A percentile compares a stretch with the other conserved stretches of the same genome.
Conservation (phyloP, 176 grass and related monocot genomes). For the Miscanthus lutarioriparius region DNA sequence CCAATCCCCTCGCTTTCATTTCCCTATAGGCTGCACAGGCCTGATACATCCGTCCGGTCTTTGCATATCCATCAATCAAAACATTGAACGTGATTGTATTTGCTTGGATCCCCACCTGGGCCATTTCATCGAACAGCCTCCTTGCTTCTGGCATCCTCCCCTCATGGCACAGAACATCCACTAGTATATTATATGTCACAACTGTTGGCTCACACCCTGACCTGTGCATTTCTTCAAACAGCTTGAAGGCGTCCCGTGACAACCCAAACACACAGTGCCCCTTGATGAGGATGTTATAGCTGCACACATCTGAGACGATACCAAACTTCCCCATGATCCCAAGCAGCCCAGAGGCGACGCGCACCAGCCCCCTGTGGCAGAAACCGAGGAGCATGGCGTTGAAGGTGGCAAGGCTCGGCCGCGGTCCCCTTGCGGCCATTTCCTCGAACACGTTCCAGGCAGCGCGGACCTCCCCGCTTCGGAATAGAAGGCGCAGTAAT, state of each 20-base stretch:
- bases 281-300: constrained; percentile 94
- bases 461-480: constrained; percentile 43
- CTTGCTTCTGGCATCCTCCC: constrained; percentile 74
- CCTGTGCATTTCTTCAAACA: constrained; percentile 64
- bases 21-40: constrained; percentile 51
- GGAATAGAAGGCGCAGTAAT: constrained; percentile 63
- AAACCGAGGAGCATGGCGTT: constrained; percentile 85
- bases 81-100: constrained; percentile 87
- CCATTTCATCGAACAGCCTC: constrained; percentile 65
- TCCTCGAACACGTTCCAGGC: constrained; percentile 93
- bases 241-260: constrained; percentile 54
- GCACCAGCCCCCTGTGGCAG: constrained; percentile 57
- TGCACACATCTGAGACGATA: constrained; percentile 51
- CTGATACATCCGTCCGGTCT: constrained; percentile 65
- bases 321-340: constrained; percentile 57
- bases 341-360: constrained; percentile 45
- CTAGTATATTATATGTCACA: constrained; percentile 83
- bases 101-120: constrained; percentile 45
- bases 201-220: constrained; percentile 41
- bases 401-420: constrained; percentile 56
- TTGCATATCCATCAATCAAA: constrained; percentile 83
- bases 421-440: constrained; percentile 58
- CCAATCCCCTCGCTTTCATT: constrained; percentile 64
- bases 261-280: constrained; percentile 56
- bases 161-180: constrained; percentile 53